These are phyloP conservation scores for Acanthochlamys bracteata DNA, from an alignment of 106 monocot genomes.

Conservation along the genomic window DNA sequence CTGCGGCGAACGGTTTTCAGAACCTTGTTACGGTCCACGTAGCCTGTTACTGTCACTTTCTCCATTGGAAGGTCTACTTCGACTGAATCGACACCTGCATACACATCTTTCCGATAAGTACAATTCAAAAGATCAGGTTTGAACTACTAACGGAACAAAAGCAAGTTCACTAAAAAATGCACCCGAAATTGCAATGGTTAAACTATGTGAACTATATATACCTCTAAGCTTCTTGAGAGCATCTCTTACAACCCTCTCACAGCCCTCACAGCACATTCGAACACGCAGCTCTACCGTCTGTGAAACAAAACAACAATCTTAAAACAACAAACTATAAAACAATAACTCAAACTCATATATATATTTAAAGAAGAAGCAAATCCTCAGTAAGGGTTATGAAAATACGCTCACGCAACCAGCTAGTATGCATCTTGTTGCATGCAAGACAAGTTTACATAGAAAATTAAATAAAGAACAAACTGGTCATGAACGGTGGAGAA, in stretches of 20 bases:
- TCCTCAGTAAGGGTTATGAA: too few relatives aligned
- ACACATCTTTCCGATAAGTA: not conserved
- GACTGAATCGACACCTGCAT: conserved; percentile 65
- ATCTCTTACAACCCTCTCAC: conserved; percentile 71
- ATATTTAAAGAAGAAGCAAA: too few relatives aligned
- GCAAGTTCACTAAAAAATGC: too few relatives aligned
- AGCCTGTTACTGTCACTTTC: conserved; percentile 91
- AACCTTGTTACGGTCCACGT: conserved; percentile 70
- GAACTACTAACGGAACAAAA: too few relatives aligned
- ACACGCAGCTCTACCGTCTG: conserved; percentile 85
- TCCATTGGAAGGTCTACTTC: conserved; percentile 57
- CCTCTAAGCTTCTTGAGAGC: conserved; percentile 69
- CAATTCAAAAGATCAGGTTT: not conserved
- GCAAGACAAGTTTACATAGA: too few relatives aligned
- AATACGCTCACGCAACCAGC: too few relatives aligned
- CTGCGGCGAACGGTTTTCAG: conserved; percentile 68
- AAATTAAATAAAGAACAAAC: too few relatives aligned
- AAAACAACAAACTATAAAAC: too few relatives aligned
- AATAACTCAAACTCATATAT: too few relatives aligned
- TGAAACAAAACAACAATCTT: not conserved
- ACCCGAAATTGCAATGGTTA: too few relatives aligned
- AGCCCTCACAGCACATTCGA: conserved; percentile 91
- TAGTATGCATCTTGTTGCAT: too few relatives aligned
- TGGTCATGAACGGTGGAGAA: too few relatives aligned
- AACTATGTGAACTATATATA: conserved; percentile 10